Conservation (phyloP, 495 filamentous ascomycete genomes). For the Recurvomyces mirabilis region DNA sequence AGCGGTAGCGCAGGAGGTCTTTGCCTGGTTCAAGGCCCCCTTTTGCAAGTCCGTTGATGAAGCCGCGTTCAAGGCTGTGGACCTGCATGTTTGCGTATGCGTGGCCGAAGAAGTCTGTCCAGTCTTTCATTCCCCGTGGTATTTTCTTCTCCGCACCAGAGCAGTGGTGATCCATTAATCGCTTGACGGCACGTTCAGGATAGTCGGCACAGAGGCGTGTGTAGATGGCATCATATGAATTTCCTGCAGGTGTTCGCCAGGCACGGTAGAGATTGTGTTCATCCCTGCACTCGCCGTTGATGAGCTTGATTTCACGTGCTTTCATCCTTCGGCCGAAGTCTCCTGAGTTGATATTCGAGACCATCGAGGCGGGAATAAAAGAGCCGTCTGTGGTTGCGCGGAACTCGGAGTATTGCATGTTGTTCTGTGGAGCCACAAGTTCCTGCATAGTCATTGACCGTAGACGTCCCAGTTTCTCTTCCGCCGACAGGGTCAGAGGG, state of each 20-base stretch:
- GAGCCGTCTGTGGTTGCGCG: constrained; percentile 40
- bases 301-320: constrained; percentile 36
- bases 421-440: constrained; percentile 34
- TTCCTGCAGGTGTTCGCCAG: constrained; percentile 33
- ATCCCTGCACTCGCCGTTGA: constrained; percentile 46
- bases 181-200: constrained; percentile 34
- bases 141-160: constrained; percentile 25
- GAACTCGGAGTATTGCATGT: constrained; percentile 41
- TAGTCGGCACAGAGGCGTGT: constrained; percentile 44
- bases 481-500: constrained; percentile 29
- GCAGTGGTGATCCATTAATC: constrained; percentile 37
- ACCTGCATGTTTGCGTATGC: constrained; percentile 51
- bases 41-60: constrained; percentile 21
- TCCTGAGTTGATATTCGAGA: constrained; percentile 39
- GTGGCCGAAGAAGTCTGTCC: constrained; percentile 43
- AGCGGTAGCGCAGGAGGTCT: constrained; percentile 20
- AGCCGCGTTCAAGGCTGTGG: constrained; percentile 29
- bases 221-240: constrained; percentile 28
- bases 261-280: constrained; percentile 42
- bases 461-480: constrained; percentile 38
- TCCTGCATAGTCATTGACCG: constrained; percentile 30
- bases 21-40: constrained; percentile 19
- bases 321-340: constrained; percentile 35
- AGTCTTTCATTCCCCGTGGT: constrained; percentile 32
- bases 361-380: constrained; percentile 39